A percentile compares a stretch with the other conserved stretches of the same genome.
These are phyloP conservation scores for Trichoderma semiorbis DNA, from an alignment of 2,329 filamentous ascomycete genomes.

Conservation along the genomic window DNA sequence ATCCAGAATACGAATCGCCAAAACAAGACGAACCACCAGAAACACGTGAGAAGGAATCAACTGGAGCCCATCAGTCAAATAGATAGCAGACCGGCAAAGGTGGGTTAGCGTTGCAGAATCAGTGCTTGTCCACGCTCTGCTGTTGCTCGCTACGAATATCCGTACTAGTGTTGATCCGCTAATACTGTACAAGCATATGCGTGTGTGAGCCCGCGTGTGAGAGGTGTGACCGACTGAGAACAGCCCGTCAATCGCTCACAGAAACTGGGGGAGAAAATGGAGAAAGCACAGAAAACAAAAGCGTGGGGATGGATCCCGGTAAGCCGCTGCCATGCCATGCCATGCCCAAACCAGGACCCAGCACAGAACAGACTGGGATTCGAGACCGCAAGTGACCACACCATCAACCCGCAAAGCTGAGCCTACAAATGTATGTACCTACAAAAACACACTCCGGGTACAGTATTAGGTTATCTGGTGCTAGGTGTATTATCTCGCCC, in stretches of 20 bases:
- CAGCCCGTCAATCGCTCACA: too few species aligned
- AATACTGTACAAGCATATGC: too few species aligned
- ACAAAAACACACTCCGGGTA: neutral
- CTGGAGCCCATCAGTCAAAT: neutral
- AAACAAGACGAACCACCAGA: neutral
- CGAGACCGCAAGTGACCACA: constrained; percentile 3
- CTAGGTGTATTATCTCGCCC: neutral
- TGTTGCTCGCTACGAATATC: neutral
- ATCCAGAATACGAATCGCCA: neutral
- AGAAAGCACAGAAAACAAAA: neutral
- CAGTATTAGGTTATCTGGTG: neutral
- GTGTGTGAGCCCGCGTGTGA: neutral
- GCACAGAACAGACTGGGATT: neutral
- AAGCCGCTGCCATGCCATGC: neutral
- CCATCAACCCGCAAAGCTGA: constrained; percentile 11
- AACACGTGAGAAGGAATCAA: neutral
- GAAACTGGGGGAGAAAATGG: neutral
- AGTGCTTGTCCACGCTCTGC: neutral
- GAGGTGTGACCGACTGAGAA: neutral
- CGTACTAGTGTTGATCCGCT: neutral
- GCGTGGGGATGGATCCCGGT: constrained; percentile 11
- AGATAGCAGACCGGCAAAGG: neutral
- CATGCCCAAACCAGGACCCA: constrained; percentile 9
- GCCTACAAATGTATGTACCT: neutral
- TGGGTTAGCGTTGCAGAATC: neutral